Evolutionary conservation across 805 yeast species (phyloP).

Genomic region (Aciculoconidium aculeatum): DNA sequence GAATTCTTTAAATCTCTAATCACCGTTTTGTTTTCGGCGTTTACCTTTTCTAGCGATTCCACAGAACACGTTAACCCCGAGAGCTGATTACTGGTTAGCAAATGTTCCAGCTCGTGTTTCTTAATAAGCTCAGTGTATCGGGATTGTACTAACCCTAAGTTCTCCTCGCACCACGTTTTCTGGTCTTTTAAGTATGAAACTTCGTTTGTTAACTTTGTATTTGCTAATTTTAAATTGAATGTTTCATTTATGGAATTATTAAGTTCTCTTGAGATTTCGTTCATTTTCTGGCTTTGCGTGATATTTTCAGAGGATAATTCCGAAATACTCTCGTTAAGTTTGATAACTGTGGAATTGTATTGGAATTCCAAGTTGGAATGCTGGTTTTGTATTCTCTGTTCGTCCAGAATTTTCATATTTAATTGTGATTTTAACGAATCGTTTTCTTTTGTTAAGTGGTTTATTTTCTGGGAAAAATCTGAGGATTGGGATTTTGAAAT

Average conservation of each 20-base stretch:
- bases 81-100: conserved; percentile 17
- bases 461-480: neutral
- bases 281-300: conserved; percentile 30
- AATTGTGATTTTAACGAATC: neutral
- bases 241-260: conserved; percentile 33
- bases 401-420: no score
- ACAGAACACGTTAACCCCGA: no score
- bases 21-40: no score
- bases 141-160: conserved; percentile 29
- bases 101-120: conserved; percentile 32
- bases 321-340: conserved; percentile 22
- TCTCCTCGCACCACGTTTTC: conserved; percentile 36
- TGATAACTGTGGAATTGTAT: conserved; percentile 19
- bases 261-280: conserved; percentile 29
- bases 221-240: conserved; percentile 29
- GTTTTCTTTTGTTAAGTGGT: neutral
- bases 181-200: conserved; percentile 27
- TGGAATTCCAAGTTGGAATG: conserved; percentile 6
- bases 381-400: conserved; percentile 2
- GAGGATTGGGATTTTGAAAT: no score
- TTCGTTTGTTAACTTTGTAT: conserved; percentile 31
- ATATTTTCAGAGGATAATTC: conserved; percentile 28
- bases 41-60: no score
- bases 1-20: no score
- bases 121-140: conserved; percentile 34